These are phyloP conservation scores for Lasiodiplodia theobromae DNA, from an alignment of 2,329 filamentous ascomycete genomes.

Conservation along the genomic window DNA sequence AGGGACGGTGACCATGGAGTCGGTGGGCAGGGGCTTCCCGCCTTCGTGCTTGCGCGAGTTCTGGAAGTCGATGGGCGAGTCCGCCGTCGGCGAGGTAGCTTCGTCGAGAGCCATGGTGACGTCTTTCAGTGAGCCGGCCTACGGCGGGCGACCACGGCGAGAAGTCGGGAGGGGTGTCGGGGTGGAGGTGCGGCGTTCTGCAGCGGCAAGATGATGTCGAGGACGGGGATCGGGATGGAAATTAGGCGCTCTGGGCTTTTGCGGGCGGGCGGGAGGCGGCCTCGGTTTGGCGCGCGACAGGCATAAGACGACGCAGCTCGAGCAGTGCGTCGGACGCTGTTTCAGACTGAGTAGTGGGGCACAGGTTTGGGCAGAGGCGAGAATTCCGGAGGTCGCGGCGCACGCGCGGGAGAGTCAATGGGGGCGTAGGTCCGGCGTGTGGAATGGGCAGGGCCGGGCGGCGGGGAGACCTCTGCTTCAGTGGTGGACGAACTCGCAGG, in stretches of 20 bases:
- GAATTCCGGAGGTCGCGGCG: neutral
- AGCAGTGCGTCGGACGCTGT: constrained; percentile 24
- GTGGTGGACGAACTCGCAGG: constrained; percentile 15
- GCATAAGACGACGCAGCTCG: constrained; percentile 20
- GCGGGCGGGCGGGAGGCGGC: constrained; percentile 25
- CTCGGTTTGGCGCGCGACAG: constrained; percentile 24
- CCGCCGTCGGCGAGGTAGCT: constrained; percentile 10
- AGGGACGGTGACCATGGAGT: constrained; percentile 80
- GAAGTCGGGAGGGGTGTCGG: constrained; percentile 5
- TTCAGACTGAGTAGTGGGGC: constrained; percentile 25
- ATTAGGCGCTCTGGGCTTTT: constrained; percentile 11
- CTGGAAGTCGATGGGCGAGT: constrained; percentile 7
- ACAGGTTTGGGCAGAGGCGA: neutral
- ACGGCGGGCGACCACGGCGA: constrained; percentile 13
- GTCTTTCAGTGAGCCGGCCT: constrained; percentile 6
- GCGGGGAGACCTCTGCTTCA: constrained; percentile 8
- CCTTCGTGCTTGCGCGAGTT: constrained; percentile 35
- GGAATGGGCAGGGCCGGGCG: constrained; percentile 6
- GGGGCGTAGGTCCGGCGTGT: neutral
- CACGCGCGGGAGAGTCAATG: constrained; percentile 4
- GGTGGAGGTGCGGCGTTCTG: constrained; percentile 3
- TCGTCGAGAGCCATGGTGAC: constrained; percentile 29
- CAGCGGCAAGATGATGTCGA: constrained; percentile 12
- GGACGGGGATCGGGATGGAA: constrained; percentile 11
- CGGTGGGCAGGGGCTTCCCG: constrained; percentile 49